Percentiles rank a stretch among this genome's conserved stretches.
phyloP scores from a whole-genome alignment of 306 rosid species.

The Acacia melanoxylon region DNA sequence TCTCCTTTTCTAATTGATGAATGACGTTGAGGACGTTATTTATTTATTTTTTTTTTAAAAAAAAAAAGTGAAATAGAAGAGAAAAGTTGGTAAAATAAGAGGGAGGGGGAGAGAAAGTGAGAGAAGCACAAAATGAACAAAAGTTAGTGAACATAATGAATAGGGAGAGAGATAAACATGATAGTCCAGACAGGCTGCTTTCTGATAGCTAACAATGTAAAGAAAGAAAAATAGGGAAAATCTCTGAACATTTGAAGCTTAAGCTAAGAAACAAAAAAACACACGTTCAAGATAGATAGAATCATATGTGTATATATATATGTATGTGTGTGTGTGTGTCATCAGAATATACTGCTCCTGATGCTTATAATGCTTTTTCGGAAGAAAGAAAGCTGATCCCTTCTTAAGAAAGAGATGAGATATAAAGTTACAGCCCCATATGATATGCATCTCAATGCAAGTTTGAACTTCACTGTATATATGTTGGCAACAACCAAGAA shows the following conservation, averaged over 20 bases:
- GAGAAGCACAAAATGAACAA: background rate
- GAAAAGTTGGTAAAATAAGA: background rate
- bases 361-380: constrained; percentile 16
- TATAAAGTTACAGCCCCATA: constrained; percentile 6
- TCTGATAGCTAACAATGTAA: constrained; percentile 37
- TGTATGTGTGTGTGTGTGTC: background rate
- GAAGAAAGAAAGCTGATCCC: constrained; percentile 42
- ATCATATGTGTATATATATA: background rate
- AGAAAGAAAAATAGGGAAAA: constrained; percentile 30
- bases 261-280: constrained; percentile 38
- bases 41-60: background rate
- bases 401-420: constrained; percentile 24
- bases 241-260: constrained; percentile 35
- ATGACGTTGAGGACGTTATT: too few relatives aligned
- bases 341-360: background rate
- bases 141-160: constrained; percentile 20
- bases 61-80: background rate
- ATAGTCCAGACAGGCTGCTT: constrained; percentile 36
- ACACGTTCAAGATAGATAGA: background rate
- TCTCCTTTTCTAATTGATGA: too few relatives aligned
- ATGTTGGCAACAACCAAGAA: constrained; percentile 36
- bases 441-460: constrained; percentile 16
- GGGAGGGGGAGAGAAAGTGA: background rate
- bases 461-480: background rate
- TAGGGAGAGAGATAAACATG: constrained; percentile 30